Evolutionary conservation across 2,329 filamentous ascomycete species (phyloP).

Genomic region (Rhinocladiella mackenziei): DNA sequence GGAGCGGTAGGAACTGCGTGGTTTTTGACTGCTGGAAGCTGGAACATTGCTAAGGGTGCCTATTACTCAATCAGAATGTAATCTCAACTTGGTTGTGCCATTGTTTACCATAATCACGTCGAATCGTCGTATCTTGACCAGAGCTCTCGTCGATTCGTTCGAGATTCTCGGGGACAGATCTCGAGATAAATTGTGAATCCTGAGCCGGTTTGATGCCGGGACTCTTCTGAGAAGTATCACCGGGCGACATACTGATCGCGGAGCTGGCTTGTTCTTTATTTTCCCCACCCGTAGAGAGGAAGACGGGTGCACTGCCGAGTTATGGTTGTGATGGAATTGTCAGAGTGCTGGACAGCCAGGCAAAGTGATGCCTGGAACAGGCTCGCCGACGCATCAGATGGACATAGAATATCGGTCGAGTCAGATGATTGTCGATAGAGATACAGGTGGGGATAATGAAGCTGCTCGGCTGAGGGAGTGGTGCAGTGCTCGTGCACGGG

Average conservation of each 20-base stretch:
- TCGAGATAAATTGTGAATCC: conserved; percentile 9
- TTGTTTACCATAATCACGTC: conserved; percentile 21
- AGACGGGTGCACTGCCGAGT: too few species aligned
- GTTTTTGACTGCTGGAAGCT: conserved; percentile 15
- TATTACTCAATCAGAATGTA: conserved; percentile 8
- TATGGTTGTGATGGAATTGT: not conserved
- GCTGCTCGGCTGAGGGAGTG: not conserved
- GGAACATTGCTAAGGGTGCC: conserved; percentile 15
- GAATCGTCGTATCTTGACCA: conserved; percentile 10
- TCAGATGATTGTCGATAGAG: conserved; percentile 13
- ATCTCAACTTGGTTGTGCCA: not conserved
- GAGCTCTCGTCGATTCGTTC: not conserved
- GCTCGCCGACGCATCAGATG: conserved; percentile 15
- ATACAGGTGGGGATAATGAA: conserved; percentile 1
- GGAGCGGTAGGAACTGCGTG: conserved; percentile 12
- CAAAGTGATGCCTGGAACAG: conserved; percentile 7
- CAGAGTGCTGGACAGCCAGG: conserved; percentile 1
- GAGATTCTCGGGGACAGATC: conserved; percentile 2
- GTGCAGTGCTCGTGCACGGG: conserved; percentile 4
- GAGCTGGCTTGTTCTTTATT: too few species aligned
- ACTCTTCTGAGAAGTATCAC: conserved; percentile 11
- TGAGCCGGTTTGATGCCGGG: conserved; percentile 9
- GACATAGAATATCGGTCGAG: conserved; percentile 1
- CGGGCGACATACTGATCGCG: conserved; percentile 17
- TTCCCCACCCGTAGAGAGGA: too few species aligned